Evolutionary conservation across 306 rosid genomes (phyloP).

Genomic region (Leucaena leucocephala): DNA sequence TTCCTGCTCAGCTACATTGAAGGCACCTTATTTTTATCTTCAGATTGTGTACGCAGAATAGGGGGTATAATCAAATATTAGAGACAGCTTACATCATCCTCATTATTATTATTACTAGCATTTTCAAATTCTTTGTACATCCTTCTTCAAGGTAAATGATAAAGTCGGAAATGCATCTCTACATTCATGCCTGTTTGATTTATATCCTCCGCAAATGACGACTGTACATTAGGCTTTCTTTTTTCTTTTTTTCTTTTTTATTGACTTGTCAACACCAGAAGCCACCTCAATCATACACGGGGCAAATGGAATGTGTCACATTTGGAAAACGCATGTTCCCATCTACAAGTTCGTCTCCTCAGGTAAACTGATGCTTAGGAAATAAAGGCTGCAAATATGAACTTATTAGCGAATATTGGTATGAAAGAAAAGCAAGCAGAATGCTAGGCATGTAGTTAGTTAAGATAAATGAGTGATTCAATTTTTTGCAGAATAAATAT

Average conservation of each 20-base stretch:
- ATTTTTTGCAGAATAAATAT: not conserved
- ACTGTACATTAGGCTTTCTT: conserved; percentile 25
- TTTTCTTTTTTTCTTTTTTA: not conserved
- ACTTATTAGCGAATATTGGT: not conserved
- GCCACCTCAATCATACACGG: conserved; percentile 22
- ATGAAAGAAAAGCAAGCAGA: not conserved
- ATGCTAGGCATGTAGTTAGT: not conserved
- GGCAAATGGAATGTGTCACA: conserved; percentile 31
- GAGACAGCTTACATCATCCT: not conserved
- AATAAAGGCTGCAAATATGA: conserved; percentile 71
- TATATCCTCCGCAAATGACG: conserved; percentile 21
- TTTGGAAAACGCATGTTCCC: conserved; percentile 25
- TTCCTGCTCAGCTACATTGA: not conserved
- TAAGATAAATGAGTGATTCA: not conserved
- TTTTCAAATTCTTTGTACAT: conserved; percentile 38
- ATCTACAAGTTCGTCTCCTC: conserved; percentile 82
- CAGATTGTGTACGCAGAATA: not conserved
- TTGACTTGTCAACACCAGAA: not conserved
- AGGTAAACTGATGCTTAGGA: conserved; percentile 90
- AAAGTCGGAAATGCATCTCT: conserved; percentile 30
- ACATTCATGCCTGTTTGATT: conserved; percentile 10
- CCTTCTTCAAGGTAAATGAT: conserved; percentile 11
- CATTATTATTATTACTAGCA: not conserved
- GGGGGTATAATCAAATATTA: not conserved
- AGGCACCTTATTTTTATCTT: not conserved